These are phyloP conservation scores for Beta corolliflora DNA, from an alignment of 179 eudicot species.

Conservation along the genomic window DNA sequence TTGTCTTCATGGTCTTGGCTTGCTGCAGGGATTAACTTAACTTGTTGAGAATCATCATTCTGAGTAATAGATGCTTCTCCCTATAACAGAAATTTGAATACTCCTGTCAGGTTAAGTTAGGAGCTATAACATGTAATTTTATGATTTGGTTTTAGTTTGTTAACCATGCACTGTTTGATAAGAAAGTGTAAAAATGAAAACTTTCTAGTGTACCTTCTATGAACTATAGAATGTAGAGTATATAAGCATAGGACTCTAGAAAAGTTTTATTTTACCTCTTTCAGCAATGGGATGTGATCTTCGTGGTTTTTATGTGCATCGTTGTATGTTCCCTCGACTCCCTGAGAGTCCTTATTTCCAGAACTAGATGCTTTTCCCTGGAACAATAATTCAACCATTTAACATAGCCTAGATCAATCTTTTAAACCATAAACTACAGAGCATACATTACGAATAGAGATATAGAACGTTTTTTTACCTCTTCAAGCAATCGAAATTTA, in stretches of 20 bases:
- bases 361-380: slow-evolving; percentile 1
- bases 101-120: too few relatives aligned
- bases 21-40: background rate
- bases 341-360: background rate
- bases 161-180: too few relatives aligned
- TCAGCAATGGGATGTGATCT: background rate
- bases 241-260: too few relatives aligned
- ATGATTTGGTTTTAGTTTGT: too few relatives aligned
- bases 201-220: too few relatives aligned
- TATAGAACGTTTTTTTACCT: too few relatives aligned
- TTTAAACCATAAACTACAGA: too few relatives aligned
- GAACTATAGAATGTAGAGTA: too few relatives aligned
- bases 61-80: background rate
- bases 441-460: too few relatives aligned
- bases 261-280: background rate
- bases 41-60: background rate
- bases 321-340: background rate
- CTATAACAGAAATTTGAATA: background rate
- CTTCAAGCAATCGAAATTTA: background rate
- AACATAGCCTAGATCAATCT: too few relatives aligned
- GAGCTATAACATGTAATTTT: background rate
- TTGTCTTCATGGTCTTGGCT: background rate
- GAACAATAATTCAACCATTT: background rate
- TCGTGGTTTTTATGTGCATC: background rate
- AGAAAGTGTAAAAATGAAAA: too few relatives aligned